Evolutionary conservation across 805 yeast genomes (phyloP).

Genomic region (Kuraishia ogatae): DNA sequence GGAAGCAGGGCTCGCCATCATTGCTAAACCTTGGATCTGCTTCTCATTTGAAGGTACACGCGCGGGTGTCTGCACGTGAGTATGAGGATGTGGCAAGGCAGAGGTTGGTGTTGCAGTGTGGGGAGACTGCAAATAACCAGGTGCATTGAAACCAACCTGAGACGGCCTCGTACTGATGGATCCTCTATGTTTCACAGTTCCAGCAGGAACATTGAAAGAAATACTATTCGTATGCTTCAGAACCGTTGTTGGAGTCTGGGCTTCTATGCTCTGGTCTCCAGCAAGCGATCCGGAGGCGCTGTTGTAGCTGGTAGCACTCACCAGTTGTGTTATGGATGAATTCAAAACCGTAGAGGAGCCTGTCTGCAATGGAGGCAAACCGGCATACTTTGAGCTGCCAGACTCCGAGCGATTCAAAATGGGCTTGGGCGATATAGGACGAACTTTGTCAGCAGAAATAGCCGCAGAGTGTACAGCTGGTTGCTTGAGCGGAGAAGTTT

Average conservation of each 20-base stretch:
- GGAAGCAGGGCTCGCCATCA: slow-evolving; percentile 4
- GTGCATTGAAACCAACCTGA: slow-evolving; percentile 9
- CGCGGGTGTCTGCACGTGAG: slow-evolving; percentile 1
- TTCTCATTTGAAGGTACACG: not conserved
- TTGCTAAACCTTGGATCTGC: not conserved
- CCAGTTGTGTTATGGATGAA: not conserved
- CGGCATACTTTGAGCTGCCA: not conserved
- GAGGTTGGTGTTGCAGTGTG: not conserved
- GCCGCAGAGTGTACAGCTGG: not conserved
- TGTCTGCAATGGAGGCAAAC: not conserved
- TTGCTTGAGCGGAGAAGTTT: not conserved
- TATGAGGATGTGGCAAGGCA: not conserved
- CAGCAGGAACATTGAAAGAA: slow-evolving; percentile 39
- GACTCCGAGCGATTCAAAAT: slow-evolving; percentile 1
- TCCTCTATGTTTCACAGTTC: slow-evolving; percentile 41
- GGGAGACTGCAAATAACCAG: not conserved
- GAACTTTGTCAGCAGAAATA: not conserved
- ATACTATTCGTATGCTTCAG: slow-evolving; percentile 19
- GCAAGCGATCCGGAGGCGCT: not conserved
- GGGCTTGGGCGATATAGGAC: slow-evolving; percentile 1
- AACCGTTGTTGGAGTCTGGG: not conserved
- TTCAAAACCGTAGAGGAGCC: not conserved
- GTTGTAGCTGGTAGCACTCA: not conserved
- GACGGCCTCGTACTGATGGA: slow-evolving; percentile 49
- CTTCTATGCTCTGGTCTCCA: not conserved